Evolutionary conservation across 768 basidiomycete genomes (phyloP).

Genomic region (Symmetrospora coprosmae): DNA sequence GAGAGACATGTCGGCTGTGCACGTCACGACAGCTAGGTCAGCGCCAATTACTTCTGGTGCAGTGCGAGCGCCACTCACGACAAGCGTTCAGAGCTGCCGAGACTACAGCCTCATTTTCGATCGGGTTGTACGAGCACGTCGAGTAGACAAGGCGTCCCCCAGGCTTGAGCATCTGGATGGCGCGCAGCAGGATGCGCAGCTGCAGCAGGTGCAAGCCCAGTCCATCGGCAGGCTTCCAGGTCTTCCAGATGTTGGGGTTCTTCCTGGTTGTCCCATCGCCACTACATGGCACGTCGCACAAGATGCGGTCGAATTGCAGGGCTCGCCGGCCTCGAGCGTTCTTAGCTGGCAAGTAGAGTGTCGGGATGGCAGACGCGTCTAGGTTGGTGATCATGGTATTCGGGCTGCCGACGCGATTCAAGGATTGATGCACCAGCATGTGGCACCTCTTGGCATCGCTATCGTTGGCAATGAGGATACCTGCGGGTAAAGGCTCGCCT

Average conservation of each 20-base stretch:
- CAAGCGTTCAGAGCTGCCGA: conserved; percentile 62
- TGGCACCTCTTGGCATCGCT: conserved; percentile 86
- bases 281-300: conserved; percentile 94
- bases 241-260: conserved; percentile 87
- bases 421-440: conserved; percentile 89
- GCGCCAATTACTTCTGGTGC: neutral
- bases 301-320: conserved; percentile 75
- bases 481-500: conserved; percentile 51
- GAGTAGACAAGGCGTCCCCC: conserved; percentile 93
- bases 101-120: conserved; percentile 93
- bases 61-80: conserved; percentile 28
- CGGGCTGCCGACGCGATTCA: conserved; percentile 72
- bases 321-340: conserved; percentile 17
- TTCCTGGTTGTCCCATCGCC: conserved; percentile 93
- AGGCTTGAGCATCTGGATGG: conserved; percentile 72
- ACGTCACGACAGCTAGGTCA: neutral
- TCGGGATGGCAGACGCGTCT: conserved; percentile 75
- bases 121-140: conserved; percentile 89
- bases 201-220: conserved; percentile 92
- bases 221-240: conserved; percentile 74
- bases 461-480: conserved; percentile 88
- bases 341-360: conserved; percentile 28
- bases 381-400: conserved; percentile 89
- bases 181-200: conserved; percentile 76
- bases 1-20: conserved; percentile 53